Evolutionary conservation across 2,329 filamentous ascomycete species (phyloP), one percentile per base, ranked within the genome.

Genomic region (Lachnellula willkommii): DNA sequence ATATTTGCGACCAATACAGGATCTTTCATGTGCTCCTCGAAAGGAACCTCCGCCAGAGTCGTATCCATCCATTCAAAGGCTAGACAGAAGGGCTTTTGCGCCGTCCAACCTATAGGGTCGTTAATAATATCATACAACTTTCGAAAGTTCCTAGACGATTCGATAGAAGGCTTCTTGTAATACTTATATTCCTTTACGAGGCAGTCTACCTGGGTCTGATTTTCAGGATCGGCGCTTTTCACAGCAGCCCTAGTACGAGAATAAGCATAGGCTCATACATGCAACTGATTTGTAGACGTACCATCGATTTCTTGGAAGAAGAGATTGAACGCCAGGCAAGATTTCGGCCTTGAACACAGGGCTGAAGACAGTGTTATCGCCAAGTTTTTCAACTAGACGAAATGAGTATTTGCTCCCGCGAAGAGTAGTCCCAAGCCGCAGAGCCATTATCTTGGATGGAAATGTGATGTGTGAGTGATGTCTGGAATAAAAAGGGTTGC

Each of bases 11-110:
- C 47, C n/a, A 55, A 55, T 55, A 50, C 24, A 54, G 46, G 47
- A 54, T 46, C 15, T 50, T 50, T 35, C 46, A 54, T 45, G 47
- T 50, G 52, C 14, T 42, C 14, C 42, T 54, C 52, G 52, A 50
- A 50, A 54, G 52, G 36, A 43, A 54, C 36, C 46, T 55, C 47
- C 46, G 53, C 53, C 24, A 55, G 53, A 55, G 46, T 55, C 37
- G 46, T 50, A 55, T 55, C 53, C 53, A 55, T 55, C 53, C 53
- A 55, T 55, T 55, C 47, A 36, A 55, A 55, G 36, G 53, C 47
- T 22, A 55, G 39, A 45, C 53, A 55, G 47, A 55, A 55, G 39
- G 53, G 53, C 22, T 55, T 55, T 35, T 55, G 46, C 46, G 46
- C 47, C n/a, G 53, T 50, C 53, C 37, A 55, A 50, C 53, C 37